A percentile compares a stretch with the other conserved stretches of the same genome.
These are phyloP conservation scores for Claviceps monticola DNA, from an alignment of 2,329 filamentous ascomycete species.

Conservation along the genomic window DNA sequence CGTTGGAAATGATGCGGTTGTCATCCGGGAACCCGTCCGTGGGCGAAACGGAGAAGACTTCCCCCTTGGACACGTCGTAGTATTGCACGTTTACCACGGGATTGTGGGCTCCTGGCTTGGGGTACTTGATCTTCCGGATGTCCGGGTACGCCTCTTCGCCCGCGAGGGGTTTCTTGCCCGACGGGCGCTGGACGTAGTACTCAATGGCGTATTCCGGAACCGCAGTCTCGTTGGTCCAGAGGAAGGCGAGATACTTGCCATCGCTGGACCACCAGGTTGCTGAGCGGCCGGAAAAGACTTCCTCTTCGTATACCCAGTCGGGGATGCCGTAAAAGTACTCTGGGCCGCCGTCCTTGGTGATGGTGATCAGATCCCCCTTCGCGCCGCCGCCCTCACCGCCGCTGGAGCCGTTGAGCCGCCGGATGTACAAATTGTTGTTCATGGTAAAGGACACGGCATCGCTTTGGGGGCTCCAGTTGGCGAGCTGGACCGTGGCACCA, in stretches of 20 bases:
- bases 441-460: slow-evolving; percentile 81
- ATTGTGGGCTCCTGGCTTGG: slow-evolving; percentile 88
- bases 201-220: slow-evolving; percentile 89
- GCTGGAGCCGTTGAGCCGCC: slow-evolving; percentile 38
- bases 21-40: slow-evolving; percentile 65
- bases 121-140: slow-evolving; percentile 86
- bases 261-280: slow-evolving; percentile 94
- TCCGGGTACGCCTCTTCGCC: slow-evolving; percentile 87
- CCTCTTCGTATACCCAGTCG: slow-evolving; percentile 86
- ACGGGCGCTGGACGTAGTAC: slow-evolving; percentile 82
- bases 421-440: slow-evolving; percentile 80
- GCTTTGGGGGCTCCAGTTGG: slow-evolving; percentile 77
- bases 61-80: slow-evolving; percentile 65
- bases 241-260: slow-evolving; percentile 78
- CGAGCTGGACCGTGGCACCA: slow-evolving; percentile 60
- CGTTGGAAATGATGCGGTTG: slow-evolving; percentile 81
- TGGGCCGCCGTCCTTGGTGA: slow-evolving; percentile 75
- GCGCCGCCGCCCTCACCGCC: too few species aligned
- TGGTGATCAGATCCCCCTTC: slow-evolving; percentile 42
- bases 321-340: slow-evolving; percentile 92
- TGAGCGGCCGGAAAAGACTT: slow-evolving; percentile 54
- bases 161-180: slow-evolving; percentile 47
- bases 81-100: slow-evolving; percentile 79
- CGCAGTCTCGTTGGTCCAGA: slow-evolving; percentile 83
- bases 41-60: slow-evolving; percentile 69